Evolutionary conservation across 2,329 filamentous ascomycete species (phyloP), one percentile per base, ranked within the genome.

Genomic region (Monosporascus sp.): DNA sequence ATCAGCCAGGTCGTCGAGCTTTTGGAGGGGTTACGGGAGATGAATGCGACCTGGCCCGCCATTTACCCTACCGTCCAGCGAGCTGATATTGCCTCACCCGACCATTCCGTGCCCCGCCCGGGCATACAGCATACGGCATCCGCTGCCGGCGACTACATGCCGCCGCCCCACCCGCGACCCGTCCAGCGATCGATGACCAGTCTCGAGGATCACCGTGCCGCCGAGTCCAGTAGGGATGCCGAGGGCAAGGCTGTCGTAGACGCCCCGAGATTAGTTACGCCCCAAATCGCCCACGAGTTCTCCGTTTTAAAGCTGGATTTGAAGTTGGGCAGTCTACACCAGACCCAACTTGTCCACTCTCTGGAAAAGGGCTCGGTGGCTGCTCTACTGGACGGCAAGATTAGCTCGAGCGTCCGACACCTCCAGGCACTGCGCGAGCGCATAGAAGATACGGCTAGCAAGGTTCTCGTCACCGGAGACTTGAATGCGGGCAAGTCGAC

Each of bases 401-500:
- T 99, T 63, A 88, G 86, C 62, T 90, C 94, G 56, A 97, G 91
- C 68, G 88, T 97, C 66, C 90, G 91, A 62, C 94, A 99, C 70
- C 80, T 99, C 1, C 79, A 90, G 52, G 85, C 89, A 0, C 78
- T 99, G 36, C 85, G 91, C 55, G 94, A 97, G 60, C 86, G 94
- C 50, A 99, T 99, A 57, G 94, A 97, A 68, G 94, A 99, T 70
- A 97, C 90, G 0, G 90, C 93, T 5, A 97, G 93, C 72, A 99
- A 99, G 70, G 94, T 99, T 1, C 74, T 99, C 53, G 86, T 99
- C 18, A 99, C 94, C 0, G 94, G 94, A 65, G 94, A 99, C 68
- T 73, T 99, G 51, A 99, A 99, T 66, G 93, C 94, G 8, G 94
- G 94, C 66, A 99, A 99, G 68, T 99, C 94, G 4, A 99, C 94